Evolutionary conservation across 2,329 filamentous ascomycete genomes (phyloP).

Genomic region (Lachnum nothofagi): DNA sequence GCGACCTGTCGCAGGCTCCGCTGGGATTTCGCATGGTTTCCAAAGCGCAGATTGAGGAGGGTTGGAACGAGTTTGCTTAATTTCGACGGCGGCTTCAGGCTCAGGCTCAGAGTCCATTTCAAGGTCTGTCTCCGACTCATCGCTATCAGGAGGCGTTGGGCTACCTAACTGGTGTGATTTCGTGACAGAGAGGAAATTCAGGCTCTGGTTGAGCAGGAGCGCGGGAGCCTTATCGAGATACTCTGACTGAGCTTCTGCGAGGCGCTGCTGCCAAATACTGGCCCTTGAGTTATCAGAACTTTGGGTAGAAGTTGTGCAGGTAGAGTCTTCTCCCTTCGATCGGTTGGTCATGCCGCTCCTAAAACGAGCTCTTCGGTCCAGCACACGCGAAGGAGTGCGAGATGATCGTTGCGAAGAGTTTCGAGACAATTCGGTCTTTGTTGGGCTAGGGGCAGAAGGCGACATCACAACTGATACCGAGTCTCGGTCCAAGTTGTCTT

Average conservation of each 20-base stretch:
- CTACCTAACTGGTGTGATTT: constrained; percentile 41
- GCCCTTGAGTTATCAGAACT: constrained; percentile 34
- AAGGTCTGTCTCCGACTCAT: constrained; percentile 36
- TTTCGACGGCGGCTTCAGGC: constrained; percentile 16
- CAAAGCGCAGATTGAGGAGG: constrained; percentile 19
- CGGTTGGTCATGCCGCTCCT: constrained; percentile 30
- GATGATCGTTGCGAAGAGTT: constrained; percentile 30
- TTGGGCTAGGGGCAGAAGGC: constrained; percentile 14
- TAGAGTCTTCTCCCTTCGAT: constrained; percentile 26
- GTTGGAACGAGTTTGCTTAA: neutral
- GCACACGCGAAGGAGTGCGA: constrained; percentile 37
- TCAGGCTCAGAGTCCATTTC: constrained; percentile 21
- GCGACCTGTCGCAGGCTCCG: constrained; percentile 16
- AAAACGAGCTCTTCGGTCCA: constrained; percentile 37
- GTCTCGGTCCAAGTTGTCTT: constrained; percentile 42
- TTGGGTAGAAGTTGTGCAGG: constrained; percentile 28
- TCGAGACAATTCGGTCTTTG: constrained; percentile 13
- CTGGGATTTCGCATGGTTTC: constrained; percentile 15
- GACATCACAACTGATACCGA: constrained; percentile 26
- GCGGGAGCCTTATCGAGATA: constrained; percentile 40
- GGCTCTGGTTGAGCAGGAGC: constrained; percentile 35
- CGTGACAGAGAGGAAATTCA: constrained; percentile 39
- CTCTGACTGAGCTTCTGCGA: constrained; percentile 43
- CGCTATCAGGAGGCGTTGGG: constrained; percentile 51
- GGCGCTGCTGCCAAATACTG: constrained; percentile 41